A percentile compares a stretch with the other conserved stretches of the same genome.
These are phyloP conservation scores for Citropsis articulata DNA, from an alignment of 345 rosid species.

Conservation along the genomic window DNA sequence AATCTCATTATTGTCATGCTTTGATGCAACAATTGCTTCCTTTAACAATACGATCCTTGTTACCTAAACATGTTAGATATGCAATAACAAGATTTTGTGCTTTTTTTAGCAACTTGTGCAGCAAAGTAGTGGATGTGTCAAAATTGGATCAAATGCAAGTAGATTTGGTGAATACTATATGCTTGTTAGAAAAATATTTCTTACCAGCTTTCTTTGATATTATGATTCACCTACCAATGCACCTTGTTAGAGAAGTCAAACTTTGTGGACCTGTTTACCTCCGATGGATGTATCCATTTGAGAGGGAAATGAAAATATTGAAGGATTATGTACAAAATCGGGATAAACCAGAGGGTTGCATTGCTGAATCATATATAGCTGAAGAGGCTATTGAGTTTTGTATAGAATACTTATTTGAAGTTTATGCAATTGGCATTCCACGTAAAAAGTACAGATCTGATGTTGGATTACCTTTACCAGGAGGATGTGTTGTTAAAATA, in stretches of 20 bases:
- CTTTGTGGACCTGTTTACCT: not conserved
- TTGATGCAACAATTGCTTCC: not conserved
- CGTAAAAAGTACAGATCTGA: not conserved
- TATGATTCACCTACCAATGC: not conserved
- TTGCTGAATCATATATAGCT: constrained; percentile 6
- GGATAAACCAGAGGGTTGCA: not conserved
- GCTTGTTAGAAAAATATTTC: not conserved
- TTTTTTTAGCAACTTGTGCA: not conserved
- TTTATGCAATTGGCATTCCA: not conserved
- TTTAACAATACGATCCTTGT: not conserved
- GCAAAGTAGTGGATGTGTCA: not conserved
- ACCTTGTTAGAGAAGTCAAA: not conserved
- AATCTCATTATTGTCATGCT: not conserved
- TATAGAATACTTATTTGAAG: not conserved
- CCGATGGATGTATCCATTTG: not conserved
- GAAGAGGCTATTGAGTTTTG: not conserved
- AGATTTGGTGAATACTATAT: not conserved
- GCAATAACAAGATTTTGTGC: not conserved
- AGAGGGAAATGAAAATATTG: not conserved
- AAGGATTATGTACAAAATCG: not conserved
- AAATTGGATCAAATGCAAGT: not conserved
- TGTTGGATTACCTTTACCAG: not conserved
- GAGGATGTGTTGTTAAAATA: too few species aligned
- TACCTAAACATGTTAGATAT: not conserved
- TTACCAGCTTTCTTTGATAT: not conserved